Percentiles rank a stretch among this genome's conserved stretches.
Evolutionary conservation across 2,329 filamentous ascomycete genomes (phyloP).

Genomic region (Massarina eburnea): DNA sequence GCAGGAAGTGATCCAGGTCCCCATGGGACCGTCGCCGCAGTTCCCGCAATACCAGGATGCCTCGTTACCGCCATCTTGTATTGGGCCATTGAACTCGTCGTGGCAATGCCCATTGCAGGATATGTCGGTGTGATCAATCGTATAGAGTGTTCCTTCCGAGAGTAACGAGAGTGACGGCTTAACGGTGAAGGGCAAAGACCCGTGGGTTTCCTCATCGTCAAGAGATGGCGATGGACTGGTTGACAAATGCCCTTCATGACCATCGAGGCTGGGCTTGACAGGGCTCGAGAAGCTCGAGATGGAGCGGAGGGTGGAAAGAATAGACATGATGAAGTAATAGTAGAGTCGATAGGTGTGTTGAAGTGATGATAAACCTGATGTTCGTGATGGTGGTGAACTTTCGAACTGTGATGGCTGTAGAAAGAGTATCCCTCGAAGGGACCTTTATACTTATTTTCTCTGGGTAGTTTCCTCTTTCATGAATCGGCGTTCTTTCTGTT

Average conservation of each 20-base stretch:
- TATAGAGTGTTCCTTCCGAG: background rate
- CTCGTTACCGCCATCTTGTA: constrained; percentile 15
- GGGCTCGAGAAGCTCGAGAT: background rate
- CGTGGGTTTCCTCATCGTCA: constrained; percentile 6
- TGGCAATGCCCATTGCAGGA: background rate
- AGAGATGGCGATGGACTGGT: constrained; percentile 1
- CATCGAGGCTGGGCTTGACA: background rate
- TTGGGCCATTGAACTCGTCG: background rate
- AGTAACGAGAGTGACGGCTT: constrained; percentile 1
- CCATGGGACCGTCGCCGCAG: constrained; percentile 18
- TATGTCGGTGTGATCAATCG: background rate
- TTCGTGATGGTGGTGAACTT: background rate
- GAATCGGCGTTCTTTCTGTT: constrained; percentile 2
- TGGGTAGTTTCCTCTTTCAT: background rate
- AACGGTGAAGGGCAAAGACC: background rate
- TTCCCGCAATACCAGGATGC: constrained; percentile 17
- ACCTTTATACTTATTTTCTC: constrained; percentile 6
- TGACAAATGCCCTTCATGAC: background rate
- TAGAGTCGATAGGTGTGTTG: background rate
- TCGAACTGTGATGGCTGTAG: background rate
- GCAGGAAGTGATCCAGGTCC: constrained; percentile 9
- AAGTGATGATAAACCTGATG: background rate
- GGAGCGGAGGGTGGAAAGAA: constrained; percentile 8
- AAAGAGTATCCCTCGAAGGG: background rate
- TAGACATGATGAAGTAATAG: constrained; percentile 2